A percentile compares a stretch with the other conserved stretches of the same genome.
These are phyloP conservation scores for Amanita brunnescens DNA, from an alignment of 768 basidiomycete genomes.

Conservation along the genomic window DNA sequence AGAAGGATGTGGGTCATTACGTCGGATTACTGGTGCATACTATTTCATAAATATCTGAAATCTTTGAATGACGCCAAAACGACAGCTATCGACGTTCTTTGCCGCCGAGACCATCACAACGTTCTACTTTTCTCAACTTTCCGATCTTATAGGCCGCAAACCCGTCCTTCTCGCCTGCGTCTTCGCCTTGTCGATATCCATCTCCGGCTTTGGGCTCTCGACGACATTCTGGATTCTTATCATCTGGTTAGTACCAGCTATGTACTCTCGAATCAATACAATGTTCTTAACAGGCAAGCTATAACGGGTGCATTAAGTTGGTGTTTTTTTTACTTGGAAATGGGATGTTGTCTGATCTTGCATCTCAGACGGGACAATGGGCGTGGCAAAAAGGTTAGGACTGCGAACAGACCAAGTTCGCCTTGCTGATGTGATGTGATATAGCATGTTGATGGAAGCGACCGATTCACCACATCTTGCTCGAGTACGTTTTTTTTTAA, in stretches of 20 bases:
- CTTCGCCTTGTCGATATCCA: conserved; percentile 53
- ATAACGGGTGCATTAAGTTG: conserved; percentile 64
- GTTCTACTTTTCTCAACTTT: conserved; percentile 64
- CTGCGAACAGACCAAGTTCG: not conserved
- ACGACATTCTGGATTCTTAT: conserved; percentile 59
- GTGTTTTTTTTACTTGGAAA: conserved; percentile 9
- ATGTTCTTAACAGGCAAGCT: conserved; percentile 36
- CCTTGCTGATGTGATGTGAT: not conserved
- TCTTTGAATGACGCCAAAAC: not conserved
- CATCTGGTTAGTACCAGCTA: conserved; percentile 10
- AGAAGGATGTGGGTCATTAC: conserved; percentile 66
- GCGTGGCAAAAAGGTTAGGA: conserved; percentile 49
- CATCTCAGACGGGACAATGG: conserved; percentile 44
- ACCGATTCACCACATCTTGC: conserved; percentile 48
- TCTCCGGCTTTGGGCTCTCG: conserved; percentile 69
- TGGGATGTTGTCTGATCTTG: not conserved
- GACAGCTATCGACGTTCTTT: conserved; percentile 72
- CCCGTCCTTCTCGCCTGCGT: conserved; percentile 64
- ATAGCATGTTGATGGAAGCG: conserved; percentile 46
- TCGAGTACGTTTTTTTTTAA: conserved; percentile 17
- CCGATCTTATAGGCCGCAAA: conserved; percentile 66
- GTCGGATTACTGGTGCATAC: conserved; percentile 56
- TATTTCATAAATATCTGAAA: not conserved
- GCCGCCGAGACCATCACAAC: conserved; percentile 64
- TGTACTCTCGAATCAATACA: not conserved